Conservation (phyloP, 2,329 filamentous ascomycete species). For the Pezicula carpinea region DNA sequence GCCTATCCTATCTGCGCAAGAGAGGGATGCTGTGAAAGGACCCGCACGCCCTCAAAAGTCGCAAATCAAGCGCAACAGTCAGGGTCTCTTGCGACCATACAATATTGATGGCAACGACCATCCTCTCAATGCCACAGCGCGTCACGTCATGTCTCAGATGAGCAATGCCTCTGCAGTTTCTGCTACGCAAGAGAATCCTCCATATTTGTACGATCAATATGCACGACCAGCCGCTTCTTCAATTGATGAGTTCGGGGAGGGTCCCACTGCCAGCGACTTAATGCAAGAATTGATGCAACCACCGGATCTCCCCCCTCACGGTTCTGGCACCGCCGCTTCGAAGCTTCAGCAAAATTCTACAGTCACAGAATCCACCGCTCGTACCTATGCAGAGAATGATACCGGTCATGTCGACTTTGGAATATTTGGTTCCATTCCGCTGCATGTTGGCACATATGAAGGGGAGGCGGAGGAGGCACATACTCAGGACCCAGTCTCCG, state of each 20-base stretch:
- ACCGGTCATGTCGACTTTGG: conserved; percentile 21
- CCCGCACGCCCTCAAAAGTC: neutral
- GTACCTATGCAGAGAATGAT: conserved; percentile 24
- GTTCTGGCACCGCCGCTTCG: conserved; percentile 1
- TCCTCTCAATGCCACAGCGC: neutral
- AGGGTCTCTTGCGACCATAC: neutral
- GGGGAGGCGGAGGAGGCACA: conserved; percentile 6
- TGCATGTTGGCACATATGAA: conserved; percentile 1
- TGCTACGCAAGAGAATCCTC: conserved; percentile 24
- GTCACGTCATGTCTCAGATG: neutral
- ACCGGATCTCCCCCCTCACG: neutral
- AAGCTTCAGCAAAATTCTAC: conserved; percentile 10
- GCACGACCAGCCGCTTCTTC: conserved; percentile 5
- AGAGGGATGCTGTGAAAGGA: too few relatives aligned
- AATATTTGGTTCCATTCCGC: conserved; percentile 1
- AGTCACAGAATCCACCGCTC: conserved; percentile 20
- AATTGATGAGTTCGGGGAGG: neutral
- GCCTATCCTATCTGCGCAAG: too few relatives aligned
- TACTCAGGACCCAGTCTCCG: conserved; percentile 8
- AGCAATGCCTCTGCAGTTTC: conserved; percentile 20
- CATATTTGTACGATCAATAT: conserved; percentile 21
- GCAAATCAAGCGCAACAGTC: neutral
- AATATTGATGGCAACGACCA: neutral
- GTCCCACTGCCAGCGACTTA: neutral
- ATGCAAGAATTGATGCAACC: neutral